phyloP scores from a whole-genome alignment of 108 stramenopile species.

The Skeletonema costatum region DNA sequence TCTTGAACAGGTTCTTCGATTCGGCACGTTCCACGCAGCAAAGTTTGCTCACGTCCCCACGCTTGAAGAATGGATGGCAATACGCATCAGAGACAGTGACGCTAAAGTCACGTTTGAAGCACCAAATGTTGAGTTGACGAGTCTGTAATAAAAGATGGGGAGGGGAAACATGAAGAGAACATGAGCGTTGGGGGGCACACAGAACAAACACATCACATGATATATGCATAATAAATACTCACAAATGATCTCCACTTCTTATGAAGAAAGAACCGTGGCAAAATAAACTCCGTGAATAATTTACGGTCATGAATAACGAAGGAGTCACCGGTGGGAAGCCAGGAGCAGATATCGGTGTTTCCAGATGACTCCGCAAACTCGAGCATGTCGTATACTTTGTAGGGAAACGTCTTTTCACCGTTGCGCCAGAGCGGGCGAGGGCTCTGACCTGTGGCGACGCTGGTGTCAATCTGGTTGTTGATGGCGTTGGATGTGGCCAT shows the following conservation, averaged over 20 bases:
- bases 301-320: background rate
- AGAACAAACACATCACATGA: background rate
- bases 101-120: slow-evolving; percentile 2
- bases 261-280: background rate
- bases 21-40: background rate
- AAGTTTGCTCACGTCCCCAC: background rate
- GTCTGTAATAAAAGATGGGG: background rate
- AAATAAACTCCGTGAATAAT: background rate
- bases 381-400: slow-evolving; percentile 1
- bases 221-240: background rate
- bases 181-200: background rate
- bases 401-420: background rate
- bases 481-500: background rate
- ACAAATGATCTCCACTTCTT: slow-evolving; percentile 1
- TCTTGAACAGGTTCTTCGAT: background rate
- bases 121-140: slow-evolving; percentile 1
- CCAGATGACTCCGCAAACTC: background rate
- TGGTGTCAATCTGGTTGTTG: background rate
- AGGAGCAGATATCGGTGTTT: background rate
- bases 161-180: background rate
- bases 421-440: background rate
- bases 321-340: background rate
- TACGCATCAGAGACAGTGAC: background rate
- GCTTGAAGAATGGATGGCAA: background rate
- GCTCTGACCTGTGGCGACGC: background rate